Conservation (phyloP, 306 rosid genomes). For the Myrica gale region DNA sequence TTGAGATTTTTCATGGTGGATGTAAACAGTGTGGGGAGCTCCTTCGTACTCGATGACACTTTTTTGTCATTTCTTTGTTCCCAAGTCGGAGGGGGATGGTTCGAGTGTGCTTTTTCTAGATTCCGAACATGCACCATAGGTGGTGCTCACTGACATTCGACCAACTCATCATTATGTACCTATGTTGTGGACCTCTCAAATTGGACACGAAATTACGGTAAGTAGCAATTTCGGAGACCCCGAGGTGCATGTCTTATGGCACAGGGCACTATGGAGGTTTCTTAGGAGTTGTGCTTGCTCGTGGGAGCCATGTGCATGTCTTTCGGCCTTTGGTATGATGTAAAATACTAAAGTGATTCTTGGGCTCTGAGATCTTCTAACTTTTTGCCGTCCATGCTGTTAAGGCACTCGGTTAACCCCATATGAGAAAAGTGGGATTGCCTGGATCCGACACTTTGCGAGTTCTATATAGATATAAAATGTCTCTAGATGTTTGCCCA, state of each 20-base stretch:
- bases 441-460: slow-evolving; percentile 40
- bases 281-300: not conserved
- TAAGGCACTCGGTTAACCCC: not conserved
- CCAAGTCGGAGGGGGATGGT: slow-evolving; percentile 29
- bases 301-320: slow-evolving; percentile 45
- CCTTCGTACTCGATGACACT: not conserved
- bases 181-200: slow-evolving; percentile 14
- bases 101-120: not conserved
- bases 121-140: slow-evolving; percentile 23
- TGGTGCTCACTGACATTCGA: slow-evolving; percentile 32
- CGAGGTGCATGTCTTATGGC: slow-evolving; percentile 19
- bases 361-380: slow-evolving; percentile 22
- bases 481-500: slow-evolving; percentile 6
- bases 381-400: slow-evolving; percentile 53
- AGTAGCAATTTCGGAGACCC: not conserved
- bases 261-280: slow-evolving; percentile 2
- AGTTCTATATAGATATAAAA: slow-evolving; percentile 25
- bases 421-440: slow-evolving; percentile 18
- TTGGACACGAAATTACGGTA: not conserved
- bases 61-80: slow-evolving; percentile 37
- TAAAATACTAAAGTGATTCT: slow-evolving; percentile 27
- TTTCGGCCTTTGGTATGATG: slow-evolving; percentile 30
- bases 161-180: slow-evolving; percentile 25
- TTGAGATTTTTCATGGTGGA: slow-evolving; percentile 19
- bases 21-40: slow-evolving; percentile 9